Percentiles rank a stretch among this genome's conserved stretches.
Evolutionary conservation across 2,329 filamentous ascomycete genomes (phyloP).

Genomic region (Tricladium varicosporioides): DNA sequence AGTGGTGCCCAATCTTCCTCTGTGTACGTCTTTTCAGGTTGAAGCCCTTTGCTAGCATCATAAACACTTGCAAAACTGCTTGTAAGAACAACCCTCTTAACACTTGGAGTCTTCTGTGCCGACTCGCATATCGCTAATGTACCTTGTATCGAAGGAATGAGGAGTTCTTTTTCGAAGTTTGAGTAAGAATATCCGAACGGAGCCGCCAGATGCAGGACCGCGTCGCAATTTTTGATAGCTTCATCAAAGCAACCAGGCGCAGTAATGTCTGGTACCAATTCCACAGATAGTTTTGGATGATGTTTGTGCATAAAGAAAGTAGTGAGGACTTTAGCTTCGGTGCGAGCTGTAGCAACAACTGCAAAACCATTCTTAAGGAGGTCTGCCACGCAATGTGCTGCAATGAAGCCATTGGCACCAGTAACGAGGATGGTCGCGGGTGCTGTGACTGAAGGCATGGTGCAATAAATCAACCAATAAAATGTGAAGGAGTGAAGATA

Average conservation of each 20-base stretch:
- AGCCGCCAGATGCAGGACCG: conserved; percentile 30
- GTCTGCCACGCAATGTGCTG: conserved; percentile 38
- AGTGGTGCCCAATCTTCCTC: conserved; percentile 54
- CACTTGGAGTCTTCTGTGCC: conserved; percentile 30
- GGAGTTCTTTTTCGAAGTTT: conserved; percentile 32
- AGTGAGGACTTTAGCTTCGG: background rate
- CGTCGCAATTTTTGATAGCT: conserved; percentile 5
- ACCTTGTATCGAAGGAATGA: conserved; percentile 31
- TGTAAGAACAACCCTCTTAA: conserved; percentile 47
- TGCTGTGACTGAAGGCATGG: too few relatives aligned
- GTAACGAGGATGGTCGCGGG: conserved; percentile 38
- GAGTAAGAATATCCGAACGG: conserved; percentile 32
- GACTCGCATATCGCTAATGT: conserved; percentile 29
- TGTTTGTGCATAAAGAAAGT: background rate
- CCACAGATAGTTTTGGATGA: background rate
- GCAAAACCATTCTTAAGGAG: conserved; percentile 30
- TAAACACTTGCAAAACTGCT: conserved; percentile 62
- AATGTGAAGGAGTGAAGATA: too few relatives aligned
- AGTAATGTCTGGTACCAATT: background rate
- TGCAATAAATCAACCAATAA: too few relatives aligned
- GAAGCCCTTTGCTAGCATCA: conserved; percentile 45
- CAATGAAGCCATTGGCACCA: conserved; percentile 43
- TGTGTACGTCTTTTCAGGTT: conserved; percentile 43
- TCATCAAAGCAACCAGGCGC: background rate
- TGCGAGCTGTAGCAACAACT: background rate